Base-by-base conservation (phyloP, 192 early-diverging fungal genomes). In the Backusella australiensis region DNA sequence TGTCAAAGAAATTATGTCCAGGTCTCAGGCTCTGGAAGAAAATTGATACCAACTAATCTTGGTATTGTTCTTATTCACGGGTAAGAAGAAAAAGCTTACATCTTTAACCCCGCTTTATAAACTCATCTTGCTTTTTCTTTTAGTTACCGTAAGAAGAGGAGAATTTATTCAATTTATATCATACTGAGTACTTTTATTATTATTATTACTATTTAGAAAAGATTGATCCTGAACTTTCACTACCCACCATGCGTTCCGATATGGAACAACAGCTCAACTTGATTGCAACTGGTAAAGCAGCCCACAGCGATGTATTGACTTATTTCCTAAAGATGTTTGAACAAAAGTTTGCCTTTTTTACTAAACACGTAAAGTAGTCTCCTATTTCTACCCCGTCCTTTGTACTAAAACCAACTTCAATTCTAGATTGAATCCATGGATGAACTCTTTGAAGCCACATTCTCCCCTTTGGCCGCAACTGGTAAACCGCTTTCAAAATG, bases 21-120 rank as follows among this genome's bases (percentile, higher is more conserved):
- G 38, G 86, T 87, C 0, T 14, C 69, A 9, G 84, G 88, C 35
- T 63, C 74, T 23, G 69, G 77, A 4, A 85, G 86, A 67, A 69
- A 69, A 41, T 41, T 87, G 34, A 72, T 89, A 19, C 86, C 86
- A 4, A 87, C 86, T 12, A 85, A 89, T 80, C 66, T 87, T 8
- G 86, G 86, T 23, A 89, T 86, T 49, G 85, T 88, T 36, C 49
- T 86, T n/a, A 86, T 86, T 66, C 85, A 86, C 46, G 86, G 87
- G 53, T 86, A 88, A 41, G 32, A 1, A 26, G 3, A 19, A 46
- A 32, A 14, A 1, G 0, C 15, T 21, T 8, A 26, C n/a, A 4
- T 21, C 19, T 39, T 42, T 39, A 6, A 23, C 17, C 5, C 3
- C 21, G 23, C 2, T 39, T 23, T 26, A 3, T 29, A 26, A 29